Conservation (phyloP, 1,284 basidiomycete species). For the Gomphus bonarii region DNA sequence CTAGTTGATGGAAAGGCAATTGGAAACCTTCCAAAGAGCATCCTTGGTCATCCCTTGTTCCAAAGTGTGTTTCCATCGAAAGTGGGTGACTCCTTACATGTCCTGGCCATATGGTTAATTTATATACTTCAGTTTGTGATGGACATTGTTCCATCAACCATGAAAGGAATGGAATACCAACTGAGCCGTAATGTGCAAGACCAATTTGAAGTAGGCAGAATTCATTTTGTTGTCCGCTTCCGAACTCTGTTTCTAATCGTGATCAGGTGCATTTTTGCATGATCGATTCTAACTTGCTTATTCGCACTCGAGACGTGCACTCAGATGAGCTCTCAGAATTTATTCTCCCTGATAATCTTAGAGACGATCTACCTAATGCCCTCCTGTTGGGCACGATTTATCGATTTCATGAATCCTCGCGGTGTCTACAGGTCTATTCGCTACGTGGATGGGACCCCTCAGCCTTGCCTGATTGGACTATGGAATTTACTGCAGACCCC, state of each 20-base stretch:
- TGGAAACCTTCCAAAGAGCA: constrained; percentile 26
- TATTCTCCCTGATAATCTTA: constrained; percentile 25
- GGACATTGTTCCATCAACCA: constrained; percentile 25
- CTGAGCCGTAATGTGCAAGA: constrained; percentile 18
- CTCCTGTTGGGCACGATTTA: constrained; percentile 27
- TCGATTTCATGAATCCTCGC: constrained; percentile 27
- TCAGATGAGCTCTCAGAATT: constrained; percentile 21
- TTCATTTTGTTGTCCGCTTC: background rate
- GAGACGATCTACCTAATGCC: constrained; percentile 27
- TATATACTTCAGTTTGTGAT: constrained; percentile 22
- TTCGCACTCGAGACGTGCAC: constrained; percentile 19
- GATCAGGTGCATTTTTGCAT: constrained; percentile 24
- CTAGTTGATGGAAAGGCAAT: constrained; percentile 31
- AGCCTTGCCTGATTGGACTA: constrained; percentile 17
- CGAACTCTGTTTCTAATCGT: constrained; percentile 2
- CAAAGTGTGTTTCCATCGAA: constrained; percentile 22
- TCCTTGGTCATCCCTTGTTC: constrained; percentile 20
- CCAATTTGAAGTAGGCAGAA: constrained; percentile 17
- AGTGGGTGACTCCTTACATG: constrained; percentile 14
- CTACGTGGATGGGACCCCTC: constrained; percentile 18
- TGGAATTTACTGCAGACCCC: constrained; percentile 14
- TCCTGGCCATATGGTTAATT: background rate
- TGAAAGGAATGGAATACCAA: constrained; percentile 26
- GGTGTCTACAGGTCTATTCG: constrained; percentile 29
- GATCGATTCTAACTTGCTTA: constrained; percentile 19